phyloP scores from a whole-genome alignment of 140 eudicot species.

The Anethum foeniculum region DNA sequence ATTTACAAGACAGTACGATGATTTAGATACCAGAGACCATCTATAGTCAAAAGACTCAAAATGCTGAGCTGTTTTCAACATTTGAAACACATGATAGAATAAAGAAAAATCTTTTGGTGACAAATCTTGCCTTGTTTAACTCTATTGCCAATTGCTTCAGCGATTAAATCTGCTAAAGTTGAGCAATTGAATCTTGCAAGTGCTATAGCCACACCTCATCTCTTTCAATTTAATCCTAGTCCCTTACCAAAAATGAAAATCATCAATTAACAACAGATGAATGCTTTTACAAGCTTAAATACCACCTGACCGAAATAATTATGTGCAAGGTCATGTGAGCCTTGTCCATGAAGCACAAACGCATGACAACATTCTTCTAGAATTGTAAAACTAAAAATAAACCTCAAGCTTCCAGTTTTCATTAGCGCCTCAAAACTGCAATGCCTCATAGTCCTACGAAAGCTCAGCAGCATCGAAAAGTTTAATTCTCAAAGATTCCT shows the following conservation, averaged over 20 bases:
- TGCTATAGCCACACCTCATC: neutral
- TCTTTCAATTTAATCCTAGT: neutral
- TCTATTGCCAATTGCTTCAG: neutral
- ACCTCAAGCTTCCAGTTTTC: neutral
- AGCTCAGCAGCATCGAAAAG: too few species aligned
- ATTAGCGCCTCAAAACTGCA: neutral
- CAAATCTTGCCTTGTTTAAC: neutral
- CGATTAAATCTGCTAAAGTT: neutral
- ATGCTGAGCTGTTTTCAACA: neutral
- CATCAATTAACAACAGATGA: neutral
- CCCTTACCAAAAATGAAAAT: neutral
- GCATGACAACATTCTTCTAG: neutral
- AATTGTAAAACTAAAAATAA: neutral
- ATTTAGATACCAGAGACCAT: neutral
- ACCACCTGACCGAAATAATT: neutral
- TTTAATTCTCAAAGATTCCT: neutral
- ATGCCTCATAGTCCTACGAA: too few species aligned
- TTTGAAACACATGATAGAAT: neutral
- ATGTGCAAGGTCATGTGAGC: neutral
- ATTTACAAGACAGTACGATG: neutral
- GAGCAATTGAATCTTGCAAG: neutral
- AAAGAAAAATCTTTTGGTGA: neutral
- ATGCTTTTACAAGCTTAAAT: constrained; percentile 1
- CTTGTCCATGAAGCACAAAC: neutral
- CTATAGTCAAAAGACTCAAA: neutral